phyloP scores from a whole-genome alignment of 805 yeast genomes.

The Candida silvatica region DNA sequence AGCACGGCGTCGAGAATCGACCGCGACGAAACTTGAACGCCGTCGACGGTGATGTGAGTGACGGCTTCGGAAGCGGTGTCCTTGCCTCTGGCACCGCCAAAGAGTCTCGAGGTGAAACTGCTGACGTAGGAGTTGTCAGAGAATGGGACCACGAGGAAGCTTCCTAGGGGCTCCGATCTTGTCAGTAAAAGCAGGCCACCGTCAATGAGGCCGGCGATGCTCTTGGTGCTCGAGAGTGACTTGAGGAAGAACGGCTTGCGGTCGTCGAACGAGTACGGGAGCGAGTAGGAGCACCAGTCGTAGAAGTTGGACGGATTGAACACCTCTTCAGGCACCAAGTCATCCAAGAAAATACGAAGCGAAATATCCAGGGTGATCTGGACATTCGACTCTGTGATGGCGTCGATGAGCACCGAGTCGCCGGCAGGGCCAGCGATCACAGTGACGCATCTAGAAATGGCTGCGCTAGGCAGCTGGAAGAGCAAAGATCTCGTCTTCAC shows the following conservation, averaged over 20 bases:
- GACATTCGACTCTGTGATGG: slow-evolving; percentile 42
- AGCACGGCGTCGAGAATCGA: slow-evolving; percentile 14
- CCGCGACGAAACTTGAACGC: slow-evolving; percentile 14
- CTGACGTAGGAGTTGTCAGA: slow-evolving; percentile 41
- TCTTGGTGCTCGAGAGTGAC: slow-evolving; percentile 33
- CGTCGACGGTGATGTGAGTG: slow-evolving; percentile 12
- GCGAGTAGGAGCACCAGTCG: slow-evolving; percentile 60
- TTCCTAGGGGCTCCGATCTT: slow-evolving; percentile 18
- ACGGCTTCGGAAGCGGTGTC: slow-evolving; percentile 3
- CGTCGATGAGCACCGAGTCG: slow-evolving; percentile 42
- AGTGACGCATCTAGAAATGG: slow-evolving; percentile 29
- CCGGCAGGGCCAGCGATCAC: slow-evolving; percentile 23
- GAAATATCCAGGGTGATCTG: slow-evolving; percentile 41
- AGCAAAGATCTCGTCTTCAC: slow-evolving; percentile 28
- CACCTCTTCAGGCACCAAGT: slow-evolving; percentile 6
- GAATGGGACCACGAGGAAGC: slow-evolving; percentile 29
- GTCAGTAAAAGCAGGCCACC: slow-evolving; percentile 64
- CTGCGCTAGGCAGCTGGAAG: slow-evolving; percentile 30
- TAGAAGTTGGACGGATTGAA: slow-evolving; percentile 20
- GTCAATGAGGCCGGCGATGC: slow-evolving; percentile 59
- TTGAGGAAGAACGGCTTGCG: slow-evolving; percentile 46
- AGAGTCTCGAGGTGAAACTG: slow-evolving; percentile 22
- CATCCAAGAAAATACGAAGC: slow-evolving; percentile 32
- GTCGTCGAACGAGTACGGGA: slow-evolving; percentile 56
- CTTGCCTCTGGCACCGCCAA: slow-evolving; percentile 10